Evolutionary conservation across 176 grass and related monocot genomes (phyloP).

Genomic region (Olyra latifolia): DNA sequence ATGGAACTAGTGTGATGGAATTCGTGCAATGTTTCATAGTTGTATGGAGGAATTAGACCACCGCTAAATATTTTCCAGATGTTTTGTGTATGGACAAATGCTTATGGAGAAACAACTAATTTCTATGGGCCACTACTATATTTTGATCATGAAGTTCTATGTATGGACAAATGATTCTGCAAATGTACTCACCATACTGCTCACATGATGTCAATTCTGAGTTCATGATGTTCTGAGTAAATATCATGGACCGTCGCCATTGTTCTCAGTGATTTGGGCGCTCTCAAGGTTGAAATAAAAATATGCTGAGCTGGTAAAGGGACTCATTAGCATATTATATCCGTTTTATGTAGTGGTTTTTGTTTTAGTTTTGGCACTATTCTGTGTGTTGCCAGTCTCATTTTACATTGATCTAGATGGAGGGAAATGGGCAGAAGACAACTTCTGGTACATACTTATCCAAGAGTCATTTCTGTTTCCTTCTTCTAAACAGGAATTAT

Average conservation of each 20-base stretch:
- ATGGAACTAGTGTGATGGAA: too few species aligned
- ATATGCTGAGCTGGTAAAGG: slow-evolving; percentile 1
- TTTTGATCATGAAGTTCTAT: too few species aligned
- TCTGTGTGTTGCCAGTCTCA: not conserved
- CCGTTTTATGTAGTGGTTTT: slow-evolving; percentile 1
- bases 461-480: not conserved
- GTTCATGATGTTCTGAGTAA: too few species aligned
- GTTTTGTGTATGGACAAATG: too few species aligned
- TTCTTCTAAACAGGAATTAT: slow-evolving; percentile 60
- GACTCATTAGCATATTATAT: not conserved
- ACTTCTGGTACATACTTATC: not conserved
- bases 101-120: too few species aligned
- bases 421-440: not conserved
- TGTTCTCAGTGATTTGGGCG: slow-evolving; percentile 16
- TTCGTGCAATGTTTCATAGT: too few species aligned
- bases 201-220: too few species aligned
- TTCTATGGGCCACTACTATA: too few species aligned
- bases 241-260: slow-evolving; percentile 34
- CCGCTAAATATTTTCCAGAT: too few species aligned
- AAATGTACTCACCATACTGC: too few species aligned
- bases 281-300: slow-evolving; percentile 34
- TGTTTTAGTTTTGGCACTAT: slow-evolving; percentile 16
- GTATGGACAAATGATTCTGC: too few species aligned
- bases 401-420: slow-evolving; percentile 5
- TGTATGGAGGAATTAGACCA: too few species aligned